Base-by-base conservation (phyloP, 768 basidiomycete genomes). In the Termitomyces titanicus region DNA sequence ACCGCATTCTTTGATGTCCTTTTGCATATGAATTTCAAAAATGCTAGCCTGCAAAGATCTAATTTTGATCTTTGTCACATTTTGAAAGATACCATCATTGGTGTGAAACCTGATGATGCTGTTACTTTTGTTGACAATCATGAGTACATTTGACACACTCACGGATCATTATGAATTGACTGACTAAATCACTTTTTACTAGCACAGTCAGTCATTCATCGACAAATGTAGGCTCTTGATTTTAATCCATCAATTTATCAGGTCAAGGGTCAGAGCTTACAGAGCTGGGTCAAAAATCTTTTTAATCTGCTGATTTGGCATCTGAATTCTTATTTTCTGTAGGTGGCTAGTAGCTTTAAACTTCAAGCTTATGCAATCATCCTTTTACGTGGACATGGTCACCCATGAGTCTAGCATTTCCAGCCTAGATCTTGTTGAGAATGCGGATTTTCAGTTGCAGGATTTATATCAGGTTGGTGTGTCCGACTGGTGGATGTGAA, bases 111-210 rank as follows among this genome's bases (percentile, higher is more conserved):
- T 2, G 74, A 79, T 25, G 90, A 94, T 64, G 89, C 94, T 4
- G 91, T 97, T 5, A 93, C 91, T 0, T 93, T 93, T 63, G 91
- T 93, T 6, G 91, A 94, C 63, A 94, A 93, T 68, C 91, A 94
- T 61, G 92, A 94, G 91, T 92, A 58, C 70, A 86, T 72, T 35
- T 50, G 35, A 25, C 34, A 51, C 11, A 55, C 53, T 34, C n/a
- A n/a, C 25, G 3, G 20, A n/a, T n/a, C n/a, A n/a, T n/a, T n/a
- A n/a, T n/a, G 9, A 10, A 31, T 24, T 18, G 2, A 17, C 9
- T 5, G 15, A 8, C 11, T 48, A 2, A 43, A 31, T 18, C 20
- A 15, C 24, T 37, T 46, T 38, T 1, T 33, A 10, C 48, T 57
- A 90, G 88, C 59, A 91, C 89, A 64, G 89, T 89, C 72, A 72